A percentile compares a stretch with the other conserved stretches of the same genome.
These are phyloP conservation scores for Cicer arietinum DNA, from an alignment of 306 rosid genomes.

Conservation along the genomic window DNA sequence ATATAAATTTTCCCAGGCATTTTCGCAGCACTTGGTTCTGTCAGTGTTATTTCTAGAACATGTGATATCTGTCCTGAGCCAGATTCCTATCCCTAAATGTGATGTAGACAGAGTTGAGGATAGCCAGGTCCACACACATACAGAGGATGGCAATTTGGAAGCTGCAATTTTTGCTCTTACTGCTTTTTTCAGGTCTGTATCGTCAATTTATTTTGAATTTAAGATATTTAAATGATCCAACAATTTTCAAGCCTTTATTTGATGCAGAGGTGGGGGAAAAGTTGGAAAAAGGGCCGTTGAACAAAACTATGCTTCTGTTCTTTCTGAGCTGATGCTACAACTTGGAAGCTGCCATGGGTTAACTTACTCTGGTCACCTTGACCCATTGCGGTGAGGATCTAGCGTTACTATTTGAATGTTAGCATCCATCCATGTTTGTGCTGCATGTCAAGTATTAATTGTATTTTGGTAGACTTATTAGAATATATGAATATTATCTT, in stretches of 20 bases:
- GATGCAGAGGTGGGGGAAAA: constrained; percentile 95
- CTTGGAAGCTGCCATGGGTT: constrained; percentile 91
- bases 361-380: constrained; percentile 76
- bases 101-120: constrained; percentile 65
- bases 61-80: constrained; percentile 71
- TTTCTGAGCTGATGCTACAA: constrained; percentile 90
- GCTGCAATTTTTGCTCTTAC: constrained; percentile 92
- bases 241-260: constrained; percentile 38
- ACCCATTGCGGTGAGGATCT: constrained; percentile 73
- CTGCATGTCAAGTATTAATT: constrained; percentile 9
- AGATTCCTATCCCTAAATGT: constrained; percentile 65
- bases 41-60: constrained; percentile 88
- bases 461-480: constrained; percentile 5
- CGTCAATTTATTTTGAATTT: constrained; percentile 28
- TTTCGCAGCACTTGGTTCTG: constrained; percentile 85
- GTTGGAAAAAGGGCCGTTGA: constrained; percentile 93
- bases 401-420: constrained; percentile 33
- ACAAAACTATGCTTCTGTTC: constrained; percentile 90
- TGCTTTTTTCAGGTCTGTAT: constrained; percentile 83
- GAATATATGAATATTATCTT: constrained; percentile 6
- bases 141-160: constrained; percentile 74
- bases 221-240: constrained; percentile 35
- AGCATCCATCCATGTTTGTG: constrained; percentile 17
- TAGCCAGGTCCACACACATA: constrained; percentile 62
- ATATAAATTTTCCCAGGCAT: constrained; percentile 62